These are phyloP conservation scores for Cyclotella baltica DNA, from an alignment of 108 stramenopile species.

Conservation along the genomic window DNA sequence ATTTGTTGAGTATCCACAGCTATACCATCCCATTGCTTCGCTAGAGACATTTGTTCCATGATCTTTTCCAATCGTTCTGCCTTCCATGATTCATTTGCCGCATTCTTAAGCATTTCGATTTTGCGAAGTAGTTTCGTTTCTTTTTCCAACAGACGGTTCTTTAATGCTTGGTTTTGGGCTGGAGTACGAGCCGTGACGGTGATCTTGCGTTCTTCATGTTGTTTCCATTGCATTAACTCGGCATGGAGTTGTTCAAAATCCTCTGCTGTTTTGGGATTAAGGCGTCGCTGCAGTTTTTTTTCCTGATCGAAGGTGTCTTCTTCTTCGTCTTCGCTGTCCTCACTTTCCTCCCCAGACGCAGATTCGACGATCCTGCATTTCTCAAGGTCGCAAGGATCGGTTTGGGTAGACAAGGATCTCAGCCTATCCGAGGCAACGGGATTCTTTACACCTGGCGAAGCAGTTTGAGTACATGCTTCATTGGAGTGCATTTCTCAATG, in stretches of 20 bases:
- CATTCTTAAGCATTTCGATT: slow-evolving; percentile 31
- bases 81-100: slow-evolving; percentile 12
- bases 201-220: slow-evolving; percentile 45
- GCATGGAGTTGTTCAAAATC: slow-evolving; percentile 38
- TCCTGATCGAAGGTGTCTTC: slow-evolving; percentile 9
- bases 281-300: slow-evolving; percentile 28
- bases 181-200: slow-evolving; percentile 7
- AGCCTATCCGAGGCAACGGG: neutral
- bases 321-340: slow-evolving; percentile 1
- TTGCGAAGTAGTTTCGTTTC: slow-evolving; percentile 39
- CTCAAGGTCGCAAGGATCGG: neutral
- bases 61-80: slow-evolving; percentile 12
- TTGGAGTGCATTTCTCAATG: neutral
- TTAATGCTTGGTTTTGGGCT: slow-evolving; percentile 31
- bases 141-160: slow-evolving; percentile 9
- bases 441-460: neutral
- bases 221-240: slow-evolving; percentile 42
- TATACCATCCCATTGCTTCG: slow-evolving; percentile 30
- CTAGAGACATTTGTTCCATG: slow-evolving; percentile 20
- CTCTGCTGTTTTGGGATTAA: slow-evolving; percentile 32
- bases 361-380: neutral
- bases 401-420: neutral
- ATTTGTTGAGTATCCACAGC: slow-evolving; percentile 36
- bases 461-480: neutral
- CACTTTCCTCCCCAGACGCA: neutral